Base-by-base conservation (phyloP, 2,329 filamentous ascomycete genomes). In the Fusarium liriodendri region DNA sequence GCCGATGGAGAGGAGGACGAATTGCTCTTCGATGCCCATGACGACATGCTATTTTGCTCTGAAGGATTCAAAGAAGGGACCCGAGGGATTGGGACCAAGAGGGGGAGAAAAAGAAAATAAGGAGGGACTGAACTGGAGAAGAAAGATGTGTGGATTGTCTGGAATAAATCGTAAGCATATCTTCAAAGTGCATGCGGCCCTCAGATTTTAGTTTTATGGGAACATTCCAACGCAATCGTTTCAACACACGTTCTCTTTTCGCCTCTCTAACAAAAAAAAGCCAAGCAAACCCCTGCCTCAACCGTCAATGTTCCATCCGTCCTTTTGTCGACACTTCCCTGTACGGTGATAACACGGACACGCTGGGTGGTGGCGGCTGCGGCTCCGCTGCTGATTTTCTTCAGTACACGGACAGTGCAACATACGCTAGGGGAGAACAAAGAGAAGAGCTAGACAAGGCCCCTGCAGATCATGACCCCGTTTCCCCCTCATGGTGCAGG, bases 11-110 rank as follows among this genome's bases (percentile, higher is more conserved):
- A 76, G 74, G n/a, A 76, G 64, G 10, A 67, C 62, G 33, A 76
- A 76, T 32, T 76, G 74, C 57, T 76, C 74, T 54, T 72, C 62
- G 27, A 76, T 76, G n/a, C 62, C 64, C 71, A 75, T 76, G n/a
- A 38, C 50, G 38, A 38, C 65, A 38, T 50, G 47, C 29, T 58
- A 16, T 29, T 10, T 16, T 16, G 33, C 33, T 37, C 3, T 13
- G 35, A 62, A 62, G 14, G 38, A 33, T 20, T 57, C 35, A 11
- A 18, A 45, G 20, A n/a, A 38, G 18, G 20, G 33, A 52, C 37
- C 61, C 64, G 60, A 64, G 8, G 16, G 40, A 27, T 32, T 67
- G 64, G 69, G 9, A 62, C 59, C 1, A 10, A 25, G 33, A 35
- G 52, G n/a, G n/a, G 35, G 33, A 58, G 37, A 18, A 37, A 40